These are phyloP conservation scores for Astrephomene gubernaculifera DNA, from an alignment of 139 green algal species.

Conservation along the genomic window DNA sequence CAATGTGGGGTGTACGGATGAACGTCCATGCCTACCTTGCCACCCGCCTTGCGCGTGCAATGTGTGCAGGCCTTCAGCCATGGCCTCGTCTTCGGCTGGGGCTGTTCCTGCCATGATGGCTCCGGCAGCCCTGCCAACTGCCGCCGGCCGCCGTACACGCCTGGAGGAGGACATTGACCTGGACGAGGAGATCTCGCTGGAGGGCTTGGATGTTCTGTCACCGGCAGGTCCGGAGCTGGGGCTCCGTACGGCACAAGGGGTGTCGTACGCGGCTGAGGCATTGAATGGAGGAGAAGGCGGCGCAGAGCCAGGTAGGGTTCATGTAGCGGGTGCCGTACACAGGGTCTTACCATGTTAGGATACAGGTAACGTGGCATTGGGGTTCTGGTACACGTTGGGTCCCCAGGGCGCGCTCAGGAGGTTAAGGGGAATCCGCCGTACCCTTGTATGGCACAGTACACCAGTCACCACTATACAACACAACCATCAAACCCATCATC, in stretches of 20 bases:
- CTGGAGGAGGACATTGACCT: not conserved
- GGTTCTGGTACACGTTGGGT: too few relatives aligned
- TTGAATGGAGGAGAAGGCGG: not conserved
- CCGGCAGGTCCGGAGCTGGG: not conserved
- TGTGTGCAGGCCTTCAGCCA: not conserved
- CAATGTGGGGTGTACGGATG: not conserved
- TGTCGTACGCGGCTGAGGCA: not conserved
- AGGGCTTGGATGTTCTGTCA: not conserved
- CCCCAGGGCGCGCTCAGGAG: too few relatives aligned
- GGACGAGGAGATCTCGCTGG: not conserved
- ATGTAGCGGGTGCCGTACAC: not conserved
- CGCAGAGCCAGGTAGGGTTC: not conserved
- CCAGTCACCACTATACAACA: too few relatives aligned
- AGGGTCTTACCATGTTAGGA: not conserved
- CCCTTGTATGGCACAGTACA: too few relatives aligned
- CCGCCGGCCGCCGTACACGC: not conserved
- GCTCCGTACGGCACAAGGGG: not conserved
- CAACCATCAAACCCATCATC: too few relatives aligned
- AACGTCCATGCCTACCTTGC: not conserved
- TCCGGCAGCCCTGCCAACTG: not conserved
- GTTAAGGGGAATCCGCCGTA: too few relatives aligned
- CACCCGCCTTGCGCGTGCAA: not conserved
- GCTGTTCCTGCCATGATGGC: not conserved
- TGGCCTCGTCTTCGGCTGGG: not conserved
- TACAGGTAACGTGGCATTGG: not conserved